Evolutionary conservation across 2,329 filamentous ascomycete species (phyloP), one percentile per base, ranked within the genome.

Genomic region (Cordyceps cateniannulata): DNA sequence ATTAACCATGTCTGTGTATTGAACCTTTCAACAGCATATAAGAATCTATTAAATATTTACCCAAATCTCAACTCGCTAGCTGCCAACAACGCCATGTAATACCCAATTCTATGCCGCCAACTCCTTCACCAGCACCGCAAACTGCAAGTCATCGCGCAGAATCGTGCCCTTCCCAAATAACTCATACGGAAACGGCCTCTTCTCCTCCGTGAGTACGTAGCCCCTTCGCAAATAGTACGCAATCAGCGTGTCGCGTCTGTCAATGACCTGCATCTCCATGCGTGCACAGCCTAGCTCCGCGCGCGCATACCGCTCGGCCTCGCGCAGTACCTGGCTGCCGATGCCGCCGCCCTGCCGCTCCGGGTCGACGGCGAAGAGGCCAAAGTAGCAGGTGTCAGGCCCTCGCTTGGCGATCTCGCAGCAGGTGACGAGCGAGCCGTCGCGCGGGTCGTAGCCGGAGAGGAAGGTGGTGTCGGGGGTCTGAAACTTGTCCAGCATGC

Each of bases 361-460:
- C 2, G 76, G 76, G 42, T 77, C 73, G 0, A 82, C 79, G 45
- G 79, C 79, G 22, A 82, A 79, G 40, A 81, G 71, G 55, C 77
- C 78, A 56, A 81, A 79, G 67, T 79, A 77, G 20, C 72, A 73
- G 40, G 70, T 62, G 38, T 63, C 67, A 29, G 63, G 63, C 27
- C 63, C 62, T 20, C 66, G 69, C 35, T 66, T 67, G 27, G 71
- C 62, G 3, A 81, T 61, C 61, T 80, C 78, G 66, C 77, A 80
- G 71, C 78, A 81, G n/a, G 72, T 73, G 2, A 76, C 68, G 3
- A 78, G 69, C 0, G 55, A 44, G 45, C 64, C 63, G 3, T 59
- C 56, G 7, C 64, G n/a, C n/a, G n/a, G 10, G 55, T 75, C 70
- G 27, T 70, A 66, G 25, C 73, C 76, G 16, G 78, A 53, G 3